Base-by-base conservation (phyloP, 805 yeast genomes). In the Yamadazyma takamatsuzukensis region DNA sequence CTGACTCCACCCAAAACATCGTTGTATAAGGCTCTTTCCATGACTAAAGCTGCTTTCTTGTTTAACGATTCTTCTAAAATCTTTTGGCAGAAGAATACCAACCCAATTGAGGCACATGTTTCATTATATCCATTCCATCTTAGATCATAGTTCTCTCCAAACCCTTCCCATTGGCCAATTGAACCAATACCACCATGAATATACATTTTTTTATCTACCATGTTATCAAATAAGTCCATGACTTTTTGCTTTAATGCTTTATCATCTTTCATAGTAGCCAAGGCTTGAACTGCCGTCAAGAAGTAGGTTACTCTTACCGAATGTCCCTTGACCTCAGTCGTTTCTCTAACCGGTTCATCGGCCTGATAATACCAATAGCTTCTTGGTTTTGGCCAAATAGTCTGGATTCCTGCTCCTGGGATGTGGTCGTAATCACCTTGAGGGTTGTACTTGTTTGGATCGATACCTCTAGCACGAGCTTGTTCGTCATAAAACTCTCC, bases 171-270 rank as follows among this genome's bases (percentile, higher is more conserved):
- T 15, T 33, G 31, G 13, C 12, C 29, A 16, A 44, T 36, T 2
- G 53, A 30, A 2, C 56, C 56, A 37, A 49, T 49, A 15, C 54
- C 56, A 11, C 54, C 56, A 29, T 40, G 47, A 13, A 48, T 40
- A 29, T 47, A 47, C 34, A 51, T 25, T 24, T 49, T 49, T 4
- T 32, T 40, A 31, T 42, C 50, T 11, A 48, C 38, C 47, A 45
- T 44, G 27, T 49, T 43, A 17, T 37, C 34, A 39, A 47, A 49
- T 10, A 48, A 31, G 16, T 19, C 30, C 15, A 21, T 10, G 9
- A 48, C 51, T 1, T 49, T 35, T 2, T 36, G 30, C 15, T 27
- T 28, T 12, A 48, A 34, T 5, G 36, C 14, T 7, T 31, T 17
- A 21, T 48, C 53, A 4, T 30, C 18, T 17, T 37, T 46, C n/a